Base-by-base conservation (phyloP, 1,284 basidiomycete genomes). In the Austroboletus novae-zelandiae region DNA sequence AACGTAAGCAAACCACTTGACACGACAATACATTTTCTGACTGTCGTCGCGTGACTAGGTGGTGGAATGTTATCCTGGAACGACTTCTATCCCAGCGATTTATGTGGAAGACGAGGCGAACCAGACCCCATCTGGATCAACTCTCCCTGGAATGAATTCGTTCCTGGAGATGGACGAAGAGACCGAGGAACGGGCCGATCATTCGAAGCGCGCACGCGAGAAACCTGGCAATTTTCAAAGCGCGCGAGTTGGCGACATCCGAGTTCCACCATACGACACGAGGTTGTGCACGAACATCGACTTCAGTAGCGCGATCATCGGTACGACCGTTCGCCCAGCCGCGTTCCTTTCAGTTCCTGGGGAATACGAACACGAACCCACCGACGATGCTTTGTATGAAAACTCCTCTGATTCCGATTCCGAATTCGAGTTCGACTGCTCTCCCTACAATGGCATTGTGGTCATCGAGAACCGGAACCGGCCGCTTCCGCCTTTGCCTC, bases 81-180 rank as follows among this genome's bases (percentile, higher is more conserved):
- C 54, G 14, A 2, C 53, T 31, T 54, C 43, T 9, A 14, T 54
- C 10, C 61, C 53, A 7, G 48, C 59, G 6, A 62, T 66, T n/a
- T 50, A 20, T 29, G 59, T 66, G 35, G 63, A 62, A 47, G 51
- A 58, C 11, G 63, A 65, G 50, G 43, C 45, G 0, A n/a, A 20
- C 3, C 43, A 45, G 9, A n/a, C 32, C 23, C 50, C 52, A 18
- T 39, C 48, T 15, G 51, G 40, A 3, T 37, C 48, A 13, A 45
- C 34, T 4, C 34, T 29, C 1, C 53, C 44, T 34, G 62, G 58
- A 1, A 51, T 42, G 44, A 52, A 32, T 30, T 61, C 61, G 14
- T 64, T 58, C 29, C 31, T 53, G 32, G 35, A 52, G n/a, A 45
- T 63, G 48, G 52, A 51, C 25, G 50, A 49, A 4, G 59, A 49